Evolutionary conservation across 2,329 filamentous ascomycete genomes (phyloP).

Genomic region (Sporothrix inflata): DNA sequence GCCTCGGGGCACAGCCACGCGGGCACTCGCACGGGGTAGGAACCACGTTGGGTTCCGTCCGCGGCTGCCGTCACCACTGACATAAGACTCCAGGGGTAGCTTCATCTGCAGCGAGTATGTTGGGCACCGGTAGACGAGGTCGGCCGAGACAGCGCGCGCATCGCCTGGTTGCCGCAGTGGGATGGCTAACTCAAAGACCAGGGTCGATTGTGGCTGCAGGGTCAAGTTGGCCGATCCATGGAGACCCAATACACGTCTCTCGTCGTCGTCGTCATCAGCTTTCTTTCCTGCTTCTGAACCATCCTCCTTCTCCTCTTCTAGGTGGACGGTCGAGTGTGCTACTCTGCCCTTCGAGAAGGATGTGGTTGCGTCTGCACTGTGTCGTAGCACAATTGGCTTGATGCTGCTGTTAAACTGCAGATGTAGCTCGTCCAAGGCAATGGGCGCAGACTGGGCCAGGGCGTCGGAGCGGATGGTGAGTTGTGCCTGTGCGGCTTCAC

Average conservation of each 20-base stretch:
- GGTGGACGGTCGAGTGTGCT: background rate
- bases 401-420: slow-evolving; percentile 62
- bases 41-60: slow-evolving; percentile 52
- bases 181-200: slow-evolving; percentile 71
- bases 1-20: slow-evolving; percentile 52
- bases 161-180: slow-evolving; percentile 82
- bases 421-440: slow-evolving; percentile 56
- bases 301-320: slow-evolving; percentile 34
- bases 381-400: slow-evolving; percentile 57
- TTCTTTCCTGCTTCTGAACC: background rate
- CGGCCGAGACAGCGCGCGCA: slow-evolving; percentile 66
- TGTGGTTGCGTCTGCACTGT: slow-evolving; percentile 36
- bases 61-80: slow-evolving; percentile 33
- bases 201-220: slow-evolving; percentile 67
- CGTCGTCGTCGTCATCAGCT: slow-evolving; percentile 19
- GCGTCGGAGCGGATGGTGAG: slow-evolving; percentile 61
- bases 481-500: slow-evolving; percentile 62
- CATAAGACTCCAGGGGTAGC: slow-evolving; percentile 54
- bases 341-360: background rate
- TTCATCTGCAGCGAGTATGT: slow-evolving; percentile 70
- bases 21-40: slow-evolving; percentile 45
- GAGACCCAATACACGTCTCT: background rate
- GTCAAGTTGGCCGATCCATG: slow-evolving; percentile 59
- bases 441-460: slow-evolving; percentile 53
- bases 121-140: slow-evolving; percentile 64